These are phyloP conservation scores for Ogataea saltuana DNA, from an alignment of 805 yeast genomes.

Conservation along the genomic window DNA sequence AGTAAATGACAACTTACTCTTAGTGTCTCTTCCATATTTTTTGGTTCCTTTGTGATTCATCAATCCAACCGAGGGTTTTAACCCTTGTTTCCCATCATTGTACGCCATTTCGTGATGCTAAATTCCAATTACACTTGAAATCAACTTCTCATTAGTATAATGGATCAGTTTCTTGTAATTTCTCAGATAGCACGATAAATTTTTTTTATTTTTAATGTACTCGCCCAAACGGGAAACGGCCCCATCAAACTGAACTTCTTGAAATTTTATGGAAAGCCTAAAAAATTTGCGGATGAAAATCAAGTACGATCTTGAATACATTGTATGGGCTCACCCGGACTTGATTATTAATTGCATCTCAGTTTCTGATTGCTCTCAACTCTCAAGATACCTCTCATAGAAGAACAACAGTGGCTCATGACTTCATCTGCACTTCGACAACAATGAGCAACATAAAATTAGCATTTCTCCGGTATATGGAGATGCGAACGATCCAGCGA, in stretches of 20 bases:
- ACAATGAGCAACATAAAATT: conserved; percentile 28
- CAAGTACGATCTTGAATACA: conserved; percentile 4
- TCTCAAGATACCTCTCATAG: too few relatives aligned
- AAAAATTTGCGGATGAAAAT: conserved; percentile 4
- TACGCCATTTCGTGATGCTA: not conserved
- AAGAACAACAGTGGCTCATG: not conserved
- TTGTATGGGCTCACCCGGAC: too few relatives aligned
- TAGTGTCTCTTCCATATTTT: conserved; percentile 32
- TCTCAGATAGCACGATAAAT: too few relatives aligned
- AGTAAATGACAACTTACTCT: conserved; percentile 21
- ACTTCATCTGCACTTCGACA: not conserved
- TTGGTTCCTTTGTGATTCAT: conserved; percentile 5
- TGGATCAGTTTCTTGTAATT: too few relatives aligned
- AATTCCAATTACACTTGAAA: too few relatives aligned
- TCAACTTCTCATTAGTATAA: too few relatives aligned
- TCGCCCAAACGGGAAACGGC: conserved; percentile 1
- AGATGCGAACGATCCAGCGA: conserved; percentile 25
- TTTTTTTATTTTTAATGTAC: too few relatives aligned
- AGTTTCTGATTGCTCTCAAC: too few relatives aligned
- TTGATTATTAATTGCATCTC: too few relatives aligned
- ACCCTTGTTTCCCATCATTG: not conserved
- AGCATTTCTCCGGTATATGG: conserved; percentile 31
- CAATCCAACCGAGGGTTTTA: not conserved
- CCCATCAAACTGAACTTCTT: not conserved
- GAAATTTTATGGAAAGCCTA: too few relatives aligned